Evolutionary conservation across 176 grass and related monocot genomes (phyloP), one percentile per base, ranked within the genome.

Genomic region (Canna indica): DNA sequence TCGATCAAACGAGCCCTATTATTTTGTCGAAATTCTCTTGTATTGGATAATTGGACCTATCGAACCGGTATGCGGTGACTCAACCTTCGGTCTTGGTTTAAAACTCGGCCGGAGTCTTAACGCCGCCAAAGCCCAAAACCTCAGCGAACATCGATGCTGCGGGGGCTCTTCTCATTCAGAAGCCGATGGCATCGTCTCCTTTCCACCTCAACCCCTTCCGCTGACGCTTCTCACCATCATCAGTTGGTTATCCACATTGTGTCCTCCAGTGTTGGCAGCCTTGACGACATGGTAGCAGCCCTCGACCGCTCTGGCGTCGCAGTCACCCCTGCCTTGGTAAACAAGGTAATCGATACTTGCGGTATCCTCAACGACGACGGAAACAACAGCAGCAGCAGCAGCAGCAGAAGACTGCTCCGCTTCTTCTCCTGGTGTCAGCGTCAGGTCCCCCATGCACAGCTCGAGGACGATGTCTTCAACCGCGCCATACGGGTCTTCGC

Each of bases 381-480:
- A n/a, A n/a, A n/a, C n/a, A n/a, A n/a, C n/a, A n/a, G n/a, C 29
- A 63, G 48, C 0, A 68, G 75, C 22, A 59, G 12, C 26, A 77
- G 29, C 18, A 17, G 61, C 15, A 63, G 81, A 80, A 87, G 78
- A 71, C 24, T 91, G 41, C 82, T 84, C 30, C 79, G 88, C 36
- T 91, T 87, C 45, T 36, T 87, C 70, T 81, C 76, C 12, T 91
- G 88, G 88, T 87, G 84, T 73, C 82, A 44, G 25, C 73, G 62
- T 32, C 87, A 57, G 79, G 38, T 64, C 41, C 75, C 76, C 6
- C 36, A 7, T 0, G 60, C 9, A 5, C 14, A 17, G 27, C 0
- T 85, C 18, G 70, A 59, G 4, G 70, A 47, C 4, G 79, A 45
- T 11, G 76, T 68, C 25, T 76, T 78, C 30, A 83, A 91, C 53